These are phyloP conservation scores for Westerdykella ornata DNA, from an alignment of 2,329 filamentous ascomycete species.

Conservation along the genomic window DNA sequence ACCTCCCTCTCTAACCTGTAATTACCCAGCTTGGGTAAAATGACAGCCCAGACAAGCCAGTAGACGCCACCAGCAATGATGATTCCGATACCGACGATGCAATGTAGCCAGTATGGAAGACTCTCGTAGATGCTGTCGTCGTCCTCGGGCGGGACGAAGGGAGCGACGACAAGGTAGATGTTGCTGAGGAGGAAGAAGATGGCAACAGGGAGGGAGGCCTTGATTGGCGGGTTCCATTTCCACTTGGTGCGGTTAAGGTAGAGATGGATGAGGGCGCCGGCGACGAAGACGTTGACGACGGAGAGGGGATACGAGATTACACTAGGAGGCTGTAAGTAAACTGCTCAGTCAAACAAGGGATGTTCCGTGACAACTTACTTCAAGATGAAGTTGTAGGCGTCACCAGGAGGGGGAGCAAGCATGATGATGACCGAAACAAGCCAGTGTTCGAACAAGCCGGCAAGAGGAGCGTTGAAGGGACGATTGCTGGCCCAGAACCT, in stretches of 20 bases:
- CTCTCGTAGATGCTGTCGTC: slow-evolving; percentile 47
- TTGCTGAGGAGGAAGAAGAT: slow-evolving; percentile 50
- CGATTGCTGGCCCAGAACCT: slow-evolving; percentile 57
- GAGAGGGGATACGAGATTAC: slow-evolving; percentile 60
- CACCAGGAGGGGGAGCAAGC: slow-evolving; percentile 59
- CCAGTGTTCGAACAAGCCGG: slow-evolving; percentile 59
- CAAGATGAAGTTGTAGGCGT: slow-evolving; percentile 57
- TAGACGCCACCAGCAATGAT: slow-evolving; percentile 47
- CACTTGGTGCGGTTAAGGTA: slow-evolving; percentile 39
- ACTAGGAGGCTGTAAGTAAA: slow-evolving; percentile 27
- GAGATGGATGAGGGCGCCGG: slow-evolving; percentile 44
- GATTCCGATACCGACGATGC: slow-evolving; percentile 47
- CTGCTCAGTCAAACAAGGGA: slow-evolving; percentile 5
- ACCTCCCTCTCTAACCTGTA: slow-evolving; percentile 36
- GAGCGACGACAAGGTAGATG: slow-evolving; percentile 47
- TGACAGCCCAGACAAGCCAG: slow-evolving; percentile 47
- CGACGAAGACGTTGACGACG: slow-evolving; percentile 49
- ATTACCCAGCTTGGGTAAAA: slow-evolving; percentile 41
- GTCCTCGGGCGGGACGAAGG: slow-evolving; percentile 45
- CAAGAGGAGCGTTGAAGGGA: slow-evolving; percentile 57
- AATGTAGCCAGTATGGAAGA: slow-evolving; percentile 51
- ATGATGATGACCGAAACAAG: slow-evolving; percentile 59
- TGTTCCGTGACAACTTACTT: slow-evolving; percentile 33
- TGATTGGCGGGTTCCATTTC: slow-evolving; percentile 46
- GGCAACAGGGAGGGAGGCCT: slow-evolving; percentile 45